Percentiles rank a stretch among this genome's conserved stretches.
These are phyloP conservation scores for Lichtheimia hyalospora DNA, from an alignment of 371 early-diverging fungal genomes.

Conservation along the genomic window DNA sequence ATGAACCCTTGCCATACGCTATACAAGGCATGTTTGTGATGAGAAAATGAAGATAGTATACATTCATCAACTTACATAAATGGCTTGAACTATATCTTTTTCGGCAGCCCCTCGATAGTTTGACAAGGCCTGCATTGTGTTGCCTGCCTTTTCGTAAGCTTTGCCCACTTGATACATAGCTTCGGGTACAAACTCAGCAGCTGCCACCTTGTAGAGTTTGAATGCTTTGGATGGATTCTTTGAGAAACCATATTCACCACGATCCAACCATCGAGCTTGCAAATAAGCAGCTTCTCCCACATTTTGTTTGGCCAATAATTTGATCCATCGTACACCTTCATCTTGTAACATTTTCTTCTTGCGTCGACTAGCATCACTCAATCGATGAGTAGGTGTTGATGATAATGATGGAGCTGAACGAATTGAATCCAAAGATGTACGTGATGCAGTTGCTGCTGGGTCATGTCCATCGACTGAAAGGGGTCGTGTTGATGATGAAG, in stretches of 20 bases:
- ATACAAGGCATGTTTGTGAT: background rate
- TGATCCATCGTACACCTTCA: slow-evolving; percentile 72
- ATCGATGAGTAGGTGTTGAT: background rate
- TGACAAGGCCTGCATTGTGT: slow-evolving; percentile 56
- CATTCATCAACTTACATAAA: slow-evolving; percentile 52
- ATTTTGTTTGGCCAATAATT: slow-evolving; percentile 62
- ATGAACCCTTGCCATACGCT: slow-evolving; percentile 42
- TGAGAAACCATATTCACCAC: slow-evolving; percentile 57
- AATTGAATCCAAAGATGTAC: slow-evolving; percentile 2
- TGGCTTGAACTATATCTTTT: slow-evolving; percentile 63
- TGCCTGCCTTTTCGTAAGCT: slow-evolving; percentile 56
- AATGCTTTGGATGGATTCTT: slow-evolving; percentile 49
- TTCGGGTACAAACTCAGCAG: slow-evolving; percentile 34
- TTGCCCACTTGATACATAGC: slow-evolving; percentile 37
- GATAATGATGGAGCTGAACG: slow-evolving; percentile 1
- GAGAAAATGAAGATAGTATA: background rate
- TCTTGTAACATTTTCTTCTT: slow-evolving; percentile 46
- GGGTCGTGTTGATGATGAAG: background rate
- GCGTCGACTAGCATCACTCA: slow-evolving; percentile 4
- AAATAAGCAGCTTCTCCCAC: slow-evolving; percentile 74
- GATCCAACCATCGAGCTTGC: slow-evolving; percentile 69
- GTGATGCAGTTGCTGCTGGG: background rate
- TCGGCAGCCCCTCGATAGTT: slow-evolving; percentile 73
- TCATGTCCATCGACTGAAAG: background rate
- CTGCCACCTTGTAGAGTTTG: slow-evolving; percentile 36